A percentile compares a stretch with the other conserved stretches of the same genome.
phyloP scores from a whole-genome alignment of 768 basidiomycete species.

The Suillus luteus region DNA sequence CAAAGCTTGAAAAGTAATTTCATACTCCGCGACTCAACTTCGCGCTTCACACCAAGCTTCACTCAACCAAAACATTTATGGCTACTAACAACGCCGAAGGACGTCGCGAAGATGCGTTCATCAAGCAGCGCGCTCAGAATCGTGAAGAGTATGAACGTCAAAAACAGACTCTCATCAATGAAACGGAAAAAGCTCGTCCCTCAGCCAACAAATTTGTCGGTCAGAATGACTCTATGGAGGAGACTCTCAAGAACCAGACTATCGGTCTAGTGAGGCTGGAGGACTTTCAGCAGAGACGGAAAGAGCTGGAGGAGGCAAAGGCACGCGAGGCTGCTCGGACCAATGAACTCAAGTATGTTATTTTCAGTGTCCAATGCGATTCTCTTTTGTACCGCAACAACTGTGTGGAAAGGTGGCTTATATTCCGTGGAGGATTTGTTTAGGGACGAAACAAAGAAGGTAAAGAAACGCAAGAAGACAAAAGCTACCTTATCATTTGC shows the following conservation, averaged over 20 bases:
- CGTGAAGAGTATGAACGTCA: slow-evolving; percentile 83
- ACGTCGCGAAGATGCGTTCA: slow-evolving; percentile 83
- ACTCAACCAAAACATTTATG: slow-evolving; percentile 47
- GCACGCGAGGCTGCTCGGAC: slow-evolving; percentile 85
- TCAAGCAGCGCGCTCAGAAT: slow-evolving; percentile 78
- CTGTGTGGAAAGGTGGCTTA: slow-evolving; percentile 54
- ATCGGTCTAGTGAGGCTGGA: slow-evolving; percentile 90
- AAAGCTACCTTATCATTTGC: slow-evolving; percentile 93
- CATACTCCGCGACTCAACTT: slow-evolving; percentile 27
- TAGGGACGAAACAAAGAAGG: slow-evolving; percentile 84
- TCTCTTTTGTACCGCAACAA: slow-evolving; percentile 13
- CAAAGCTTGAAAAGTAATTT: slow-evolving; percentile 16
- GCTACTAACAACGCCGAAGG: slow-evolving; percentile 77
- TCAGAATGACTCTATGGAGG: slow-evolving; percentile 93
- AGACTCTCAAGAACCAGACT: slow-evolving; percentile 86
- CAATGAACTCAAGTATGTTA: slow-evolving; percentile 83
- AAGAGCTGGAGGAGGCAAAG: slow-evolving; percentile 90
- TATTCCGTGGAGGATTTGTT: slow-evolving; percentile 78
- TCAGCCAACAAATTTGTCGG: slow-evolving; percentile 89
- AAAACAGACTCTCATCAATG: slow-evolving; percentile 77
- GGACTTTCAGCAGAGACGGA: slow-evolving; percentile 88
- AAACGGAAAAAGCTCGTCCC: slow-evolving; percentile 91
- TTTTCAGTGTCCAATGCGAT: slow-evolving; percentile 29
- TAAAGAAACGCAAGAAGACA: slow-evolving; percentile 92
- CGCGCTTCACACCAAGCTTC: slow-evolving; percentile 12